These are phyloP conservation scores for Trifolium subterraneum DNA, from an alignment of 306 rosid genomes.

Conservation along the genomic window DNA sequence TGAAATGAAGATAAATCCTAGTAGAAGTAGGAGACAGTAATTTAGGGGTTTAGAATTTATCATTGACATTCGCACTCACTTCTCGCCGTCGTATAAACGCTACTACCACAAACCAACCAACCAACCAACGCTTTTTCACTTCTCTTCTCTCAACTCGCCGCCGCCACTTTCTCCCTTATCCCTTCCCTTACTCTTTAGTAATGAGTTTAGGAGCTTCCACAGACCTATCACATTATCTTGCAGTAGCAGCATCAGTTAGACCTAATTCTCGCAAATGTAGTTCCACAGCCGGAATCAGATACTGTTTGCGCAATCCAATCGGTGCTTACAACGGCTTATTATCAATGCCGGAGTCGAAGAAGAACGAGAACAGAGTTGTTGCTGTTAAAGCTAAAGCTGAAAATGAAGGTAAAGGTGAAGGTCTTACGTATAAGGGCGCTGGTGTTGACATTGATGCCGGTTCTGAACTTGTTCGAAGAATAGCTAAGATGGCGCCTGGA, in stretches of 20 bases:
- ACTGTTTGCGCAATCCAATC: not conserved
- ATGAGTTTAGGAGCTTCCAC: slow-evolving; percentile 37
- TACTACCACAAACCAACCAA: too few species aligned
- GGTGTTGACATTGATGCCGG: slow-evolving; percentile 97
- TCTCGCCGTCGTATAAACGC: too few species aligned
- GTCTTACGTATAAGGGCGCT: slow-evolving; percentile 81
- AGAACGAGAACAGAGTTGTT: slow-evolving; percentile 8
- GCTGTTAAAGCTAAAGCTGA: slow-evolving; percentile 22
- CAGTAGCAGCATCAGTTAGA: slow-evolving; percentile 10
- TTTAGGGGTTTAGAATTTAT: too few species aligned
- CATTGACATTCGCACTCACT: too few species aligned
- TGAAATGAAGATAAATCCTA: too few species aligned
- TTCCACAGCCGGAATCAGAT: not conserved
- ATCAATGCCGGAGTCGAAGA: slow-evolving; percentile 40
- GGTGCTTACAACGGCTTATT: not conserved
- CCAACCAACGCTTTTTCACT: not conserved
- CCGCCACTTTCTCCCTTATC: not conserved
- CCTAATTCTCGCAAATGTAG: slow-evolving; percentile 27
- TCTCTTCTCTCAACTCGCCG: not conserved
- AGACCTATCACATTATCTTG: slow-evolving; percentile 38
- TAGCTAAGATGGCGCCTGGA: slow-evolving; percentile 91
- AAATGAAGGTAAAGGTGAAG: slow-evolving; percentile 34
- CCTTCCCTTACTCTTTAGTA: not conserved
- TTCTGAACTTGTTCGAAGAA: slow-evolving; percentile 82
- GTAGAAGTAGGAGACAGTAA: too few species aligned